Evolutionary conservation across 1,284 basidiomycete genomes (phyloP).

Genomic region (Bjerkandera adusta): DNA sequence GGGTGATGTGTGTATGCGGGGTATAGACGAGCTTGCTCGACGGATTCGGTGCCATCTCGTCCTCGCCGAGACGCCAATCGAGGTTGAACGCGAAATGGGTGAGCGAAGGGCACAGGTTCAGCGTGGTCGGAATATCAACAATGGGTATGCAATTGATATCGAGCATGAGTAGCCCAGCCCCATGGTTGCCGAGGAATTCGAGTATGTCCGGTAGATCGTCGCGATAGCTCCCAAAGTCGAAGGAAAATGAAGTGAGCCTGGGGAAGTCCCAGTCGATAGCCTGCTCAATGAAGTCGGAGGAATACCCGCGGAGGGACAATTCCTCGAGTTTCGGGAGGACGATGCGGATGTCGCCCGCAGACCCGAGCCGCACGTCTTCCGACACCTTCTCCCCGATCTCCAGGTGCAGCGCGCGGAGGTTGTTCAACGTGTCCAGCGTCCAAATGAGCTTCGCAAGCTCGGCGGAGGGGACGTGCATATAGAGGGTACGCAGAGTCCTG

Average conservation of each 20-base stretch:
- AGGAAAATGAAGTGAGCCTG: conserved; percentile 47
- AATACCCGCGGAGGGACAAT: conserved; percentile 56
- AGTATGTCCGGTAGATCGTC: conserved; percentile 57
- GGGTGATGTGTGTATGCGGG: conserved; percentile 55
- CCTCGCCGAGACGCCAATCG: conserved; percentile 54
- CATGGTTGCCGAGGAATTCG: conserved; percentile 57
- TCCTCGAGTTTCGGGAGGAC: conserved; percentile 54
- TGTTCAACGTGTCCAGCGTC: conserved; percentile 58
- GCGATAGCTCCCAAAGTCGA: conserved; percentile 45
- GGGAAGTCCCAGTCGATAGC: conserved; percentile 65
- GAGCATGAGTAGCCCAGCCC: conserved; percentile 53
- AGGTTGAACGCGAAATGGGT: conserved; percentile 65
- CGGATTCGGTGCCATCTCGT: conserved; percentile 25
- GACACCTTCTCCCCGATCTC: conserved; percentile 40
- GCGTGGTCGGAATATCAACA: conserved; percentile 52
- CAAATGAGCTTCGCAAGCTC: conserved; percentile 63
- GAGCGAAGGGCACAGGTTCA: conserved; percentile 61
- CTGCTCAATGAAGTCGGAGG: conserved; percentile 65
- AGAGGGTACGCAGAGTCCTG: conserved; percentile 51
- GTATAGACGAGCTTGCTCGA: conserved; percentile 39
- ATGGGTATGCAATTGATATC: conserved; percentile 58
- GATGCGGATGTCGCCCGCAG: conserved; percentile 56
- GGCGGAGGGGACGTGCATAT: conserved; percentile 54
- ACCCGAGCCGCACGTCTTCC: conserved; percentile 44
- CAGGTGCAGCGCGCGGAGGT: conserved; percentile 51